Base-by-base conservation (phyloP, 2,329 filamentous ascomycete species). In the Amylocarpus encephaloides region DNA sequence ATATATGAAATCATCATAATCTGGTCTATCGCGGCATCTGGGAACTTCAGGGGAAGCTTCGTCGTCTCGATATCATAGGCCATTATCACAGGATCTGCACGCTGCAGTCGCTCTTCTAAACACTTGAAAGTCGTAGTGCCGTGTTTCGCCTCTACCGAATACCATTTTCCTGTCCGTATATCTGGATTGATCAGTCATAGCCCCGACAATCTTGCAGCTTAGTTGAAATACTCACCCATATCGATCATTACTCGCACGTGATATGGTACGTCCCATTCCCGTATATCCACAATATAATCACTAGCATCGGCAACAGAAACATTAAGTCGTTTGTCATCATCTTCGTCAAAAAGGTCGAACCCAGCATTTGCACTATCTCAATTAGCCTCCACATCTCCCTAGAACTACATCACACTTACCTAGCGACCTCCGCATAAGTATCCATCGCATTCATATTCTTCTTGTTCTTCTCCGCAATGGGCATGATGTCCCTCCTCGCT, bases 1-100 rank as follows among this genome's bases (percentile, higher is more conserved):
- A 98, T 98, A 73, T 98, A 98, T 30, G 94, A 98, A 67, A 98
- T 92, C 93, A 98, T 98, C 91, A 98, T 98, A 65, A 98, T 86
- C 67, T 95, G 92, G 70, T 98, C 93, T 56, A 95, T 85, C 3
- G 90, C 80, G 1, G 93, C 85, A 66, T 98, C 94, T 22, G 93
- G 94, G 61, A 98, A 98, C 68, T 98, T 98, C 48, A 98, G 75
- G 1, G 94, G 93, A 13, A 93, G 75, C 66, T 98, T 98, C 5
- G 88, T 92, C 2, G 93, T 98, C 70, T 98, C 93, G 64, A 98
- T 98, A 82, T 98, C 93, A 70, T 85, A 98, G n/a, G 93, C 93
- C 78, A 98, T 86, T 16, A 98, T 88, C n/a, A 97, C 88, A 1
- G 93, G 93, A 64, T 98, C 93, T 18, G 94, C 91, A 69, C 90